Conservation (phyloP, 352 stramenopile genomes). For the Phytopythium boreale region DNA sequence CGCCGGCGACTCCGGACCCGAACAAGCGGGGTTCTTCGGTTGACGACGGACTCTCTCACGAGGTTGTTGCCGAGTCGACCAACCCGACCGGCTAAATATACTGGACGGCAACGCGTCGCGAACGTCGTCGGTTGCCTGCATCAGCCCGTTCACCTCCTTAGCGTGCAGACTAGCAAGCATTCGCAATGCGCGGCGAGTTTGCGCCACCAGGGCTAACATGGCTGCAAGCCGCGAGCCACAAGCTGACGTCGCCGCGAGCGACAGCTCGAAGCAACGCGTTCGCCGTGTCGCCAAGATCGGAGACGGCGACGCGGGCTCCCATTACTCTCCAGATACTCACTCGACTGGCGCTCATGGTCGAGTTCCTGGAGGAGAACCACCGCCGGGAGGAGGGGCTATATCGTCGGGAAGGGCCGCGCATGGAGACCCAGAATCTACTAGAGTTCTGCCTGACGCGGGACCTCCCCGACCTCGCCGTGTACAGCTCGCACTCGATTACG, state of each 20-base stretch:
- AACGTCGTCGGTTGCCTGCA: background rate
- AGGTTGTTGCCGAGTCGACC: background rate
- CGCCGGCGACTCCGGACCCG: background rate
- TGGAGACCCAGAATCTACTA: constrained; percentile 27
- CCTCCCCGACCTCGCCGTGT: constrained; percentile 32
- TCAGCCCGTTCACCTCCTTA: background rate
- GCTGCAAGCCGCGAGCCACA: background rate
- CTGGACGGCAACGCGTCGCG: background rate
- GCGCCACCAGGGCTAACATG: background rate
- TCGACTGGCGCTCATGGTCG: constrained; percentile 33
- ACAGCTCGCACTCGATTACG: constrained; percentile 45
- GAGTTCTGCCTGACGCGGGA: constrained; percentile 11
- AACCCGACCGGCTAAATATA: background rate
- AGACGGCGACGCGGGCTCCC: background rate
- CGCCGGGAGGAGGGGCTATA: constrained; percentile 48
- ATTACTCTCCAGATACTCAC: constrained; percentile 35
- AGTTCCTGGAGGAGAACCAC: constrained; percentile 46
- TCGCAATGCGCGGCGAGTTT: background rate
- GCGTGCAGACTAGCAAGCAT: background rate
- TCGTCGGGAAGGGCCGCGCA: constrained; percentile 18
- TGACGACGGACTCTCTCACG: background rate
- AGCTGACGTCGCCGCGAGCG: background rate
- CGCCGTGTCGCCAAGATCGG: background rate
- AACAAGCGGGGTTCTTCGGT: background rate
- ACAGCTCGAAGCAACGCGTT: background rate